Base-by-base conservation (phyloP, 2,329 filamentous ascomycete species). In the Fusarium phyllophilum region DNA sequence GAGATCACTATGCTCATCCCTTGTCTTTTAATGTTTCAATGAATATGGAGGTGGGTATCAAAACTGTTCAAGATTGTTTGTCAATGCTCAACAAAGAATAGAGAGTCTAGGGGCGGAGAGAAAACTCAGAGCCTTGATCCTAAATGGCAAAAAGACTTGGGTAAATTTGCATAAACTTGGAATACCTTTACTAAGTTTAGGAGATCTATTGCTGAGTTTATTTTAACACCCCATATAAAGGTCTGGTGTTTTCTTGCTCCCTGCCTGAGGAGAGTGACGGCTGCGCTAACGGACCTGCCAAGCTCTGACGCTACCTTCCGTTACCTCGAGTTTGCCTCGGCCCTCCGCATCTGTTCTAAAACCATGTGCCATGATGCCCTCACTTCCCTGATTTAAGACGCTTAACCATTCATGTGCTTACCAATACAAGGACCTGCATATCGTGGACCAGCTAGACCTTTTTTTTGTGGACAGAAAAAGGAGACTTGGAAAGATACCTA, bases 331-430 rank as follows among this genome's bases (percentile, higher is more conserved):
- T 54, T 49, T 57, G 39, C 55, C 55, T 58, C 42, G 11, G 39
- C 9, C 56, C 44, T 69, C 33, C 51, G 34, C 46, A 62, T 51
- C 22, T 54, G 36, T 34, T 33, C 6, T 45, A 29, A 45, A n/a
- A 22, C 26, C 59, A 59, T 54, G 67, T 70, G 29, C 26, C 59
- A 70, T 54, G 67, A 70, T 70, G 33, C 34, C 66, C 45, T 73
- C 65, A 38, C n/a, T 57, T 62, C 39, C 49, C 44, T 62, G 55
- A 48, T 62, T 70, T 61, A 22, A 51, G 31, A 41, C 31, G 29
- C 33, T 17, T 36, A 34, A 22, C 22, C 34, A 20, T 51, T 38
- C 17, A 51, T 20, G 31, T 74, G 67, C 59, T 74, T 62, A 74
- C 55, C 71, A 72, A 72, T 59, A 48, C 55, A 60, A 48, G 51